Conservation (phyloP, 2,329 filamentous ascomycete genomes). For the Calonectria pseudoreteaudii region DNA sequence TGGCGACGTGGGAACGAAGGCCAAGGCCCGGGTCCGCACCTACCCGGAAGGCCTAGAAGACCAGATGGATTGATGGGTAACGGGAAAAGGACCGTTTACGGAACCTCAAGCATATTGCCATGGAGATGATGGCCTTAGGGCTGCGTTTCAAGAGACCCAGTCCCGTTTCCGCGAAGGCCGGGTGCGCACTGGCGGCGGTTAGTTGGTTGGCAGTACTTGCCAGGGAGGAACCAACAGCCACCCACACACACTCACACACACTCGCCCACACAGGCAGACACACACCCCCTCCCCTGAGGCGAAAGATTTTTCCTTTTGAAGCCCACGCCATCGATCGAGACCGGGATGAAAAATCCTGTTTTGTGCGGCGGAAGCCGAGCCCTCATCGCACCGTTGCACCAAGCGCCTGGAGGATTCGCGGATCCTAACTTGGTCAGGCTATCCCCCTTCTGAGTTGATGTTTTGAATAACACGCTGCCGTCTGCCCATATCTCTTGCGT, state of each 20-base stretch:
- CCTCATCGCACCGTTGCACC: constrained; percentile 30
- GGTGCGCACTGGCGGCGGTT: constrained; percentile 7
- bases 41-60: background rate
- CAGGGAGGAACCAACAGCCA: constrained; percentile 21
- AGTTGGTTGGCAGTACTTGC: background rate
- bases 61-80: background rate
- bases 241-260: constrained; percentile 15
- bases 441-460: background rate
- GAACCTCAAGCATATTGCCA: constrained; percentile 5
- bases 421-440: constrained; percentile 22
- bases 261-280: background rate
- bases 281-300: background rate
- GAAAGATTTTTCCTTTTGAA: constrained; percentile 24
- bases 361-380: constrained; percentile 20
- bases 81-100: background rate
- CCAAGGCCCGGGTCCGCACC: background rate
- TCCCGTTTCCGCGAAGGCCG: constrained; percentile 1
- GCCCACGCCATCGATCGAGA: constrained; percentile 33
- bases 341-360: constrained; percentile 33
- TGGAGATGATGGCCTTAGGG: constrained; percentile 14
- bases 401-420: constrained; percentile 29
- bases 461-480: background rate
- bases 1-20: background rate
- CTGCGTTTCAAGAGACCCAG: constrained; percentile 8
- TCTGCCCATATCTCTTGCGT: background rate